These are phyloP conservation scores for Dryas alaskensis DNA, from an alignment of 306 rosid species.

Conservation along the genomic window DNA sequence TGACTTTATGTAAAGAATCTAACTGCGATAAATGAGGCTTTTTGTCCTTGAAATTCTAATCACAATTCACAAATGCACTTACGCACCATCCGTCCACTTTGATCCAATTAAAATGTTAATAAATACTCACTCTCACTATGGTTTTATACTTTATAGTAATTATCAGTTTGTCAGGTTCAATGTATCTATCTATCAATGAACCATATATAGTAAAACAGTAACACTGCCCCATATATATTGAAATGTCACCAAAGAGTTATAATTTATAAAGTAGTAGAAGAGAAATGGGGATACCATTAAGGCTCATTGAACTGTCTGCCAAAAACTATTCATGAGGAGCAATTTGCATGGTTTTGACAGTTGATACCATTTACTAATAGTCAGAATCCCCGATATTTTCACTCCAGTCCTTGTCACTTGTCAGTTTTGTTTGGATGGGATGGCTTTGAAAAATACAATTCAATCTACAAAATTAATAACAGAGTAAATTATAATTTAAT, in stretches of 20 bases:
- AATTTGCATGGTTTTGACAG: not conserved
- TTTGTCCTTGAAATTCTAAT: not conserved
- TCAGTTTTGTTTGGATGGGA: not conserved
- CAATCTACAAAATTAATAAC: too few relatives aligned
- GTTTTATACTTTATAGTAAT: not conserved
- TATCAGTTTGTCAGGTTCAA: not conserved
- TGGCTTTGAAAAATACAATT: too few relatives aligned
- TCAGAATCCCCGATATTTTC: not conserved
- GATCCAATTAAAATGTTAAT: not conserved
- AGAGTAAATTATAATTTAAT: too few relatives aligned
- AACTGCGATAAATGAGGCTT: constrained; percentile 15
- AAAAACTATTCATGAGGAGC: not conserved
- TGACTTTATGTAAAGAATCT: constrained; percentile 19
- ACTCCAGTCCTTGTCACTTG: not conserved
- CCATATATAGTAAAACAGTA: too few relatives aligned
- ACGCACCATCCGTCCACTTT: not conserved
- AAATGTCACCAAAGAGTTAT: too few relatives aligned
- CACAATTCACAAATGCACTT: constrained; percentile 3
- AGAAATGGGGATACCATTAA: too few relatives aligned
- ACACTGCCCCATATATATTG: too few relatives aligned
- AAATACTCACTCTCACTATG: too few relatives aligned
- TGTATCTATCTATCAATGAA: not conserved
- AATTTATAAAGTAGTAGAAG: too few relatives aligned
- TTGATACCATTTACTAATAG: not conserved
- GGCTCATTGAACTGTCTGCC: not conserved